A percentile compares a stretch with the other conserved stretches of the same genome.
phyloP scores from a whole-genome alignment of 2,329 filamentous ascomycete species.

The Sordariomycetes sp. region DNA sequence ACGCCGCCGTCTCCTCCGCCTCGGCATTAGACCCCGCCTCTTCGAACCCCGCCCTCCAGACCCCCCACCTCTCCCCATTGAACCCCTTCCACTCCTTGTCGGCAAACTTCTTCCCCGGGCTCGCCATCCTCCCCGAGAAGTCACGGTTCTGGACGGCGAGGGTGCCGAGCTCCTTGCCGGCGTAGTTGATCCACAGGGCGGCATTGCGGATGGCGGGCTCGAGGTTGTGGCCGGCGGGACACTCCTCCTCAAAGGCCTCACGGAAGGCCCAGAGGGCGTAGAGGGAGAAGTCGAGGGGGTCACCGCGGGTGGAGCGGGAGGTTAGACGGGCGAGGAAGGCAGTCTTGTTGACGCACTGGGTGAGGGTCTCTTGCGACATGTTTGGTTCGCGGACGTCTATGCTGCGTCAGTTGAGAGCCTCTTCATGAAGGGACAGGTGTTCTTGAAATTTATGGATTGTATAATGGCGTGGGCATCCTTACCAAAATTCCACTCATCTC shows the following conservation, averaged over 20 bases:
- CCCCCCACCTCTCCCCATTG: conserved; percentile 12
- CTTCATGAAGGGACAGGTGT: neutral
- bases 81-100: conserved; percentile 14
- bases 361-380: neutral
- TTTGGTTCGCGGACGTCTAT: neutral
- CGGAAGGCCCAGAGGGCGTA: conserved; percentile 15
- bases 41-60: conserved; percentile 12
- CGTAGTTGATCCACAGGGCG: neutral
- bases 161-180: neutral
- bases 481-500: conserved; percentile 16
- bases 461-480: neutral
- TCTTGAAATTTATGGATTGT: neutral
- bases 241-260: conserved; percentile 12
- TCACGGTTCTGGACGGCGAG: neutral
- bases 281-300: conserved; percentile 13
- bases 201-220: neutral
- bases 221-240: neutral
- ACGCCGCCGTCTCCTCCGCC: conserved; percentile 2
- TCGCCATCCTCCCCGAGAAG: neutral
- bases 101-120: conserved; percentile 8
- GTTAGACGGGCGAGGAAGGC: conserved; percentile 15
- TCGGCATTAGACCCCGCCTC: neutral
- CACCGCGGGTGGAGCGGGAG: conserved; percentile 2
- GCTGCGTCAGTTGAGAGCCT: neutral
- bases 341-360: conserved; percentile 9